Evolutionary conservation across 371 early-diverging fungal species (phyloP).

Genomic region (Rhizomucor pusillus): DNA sequence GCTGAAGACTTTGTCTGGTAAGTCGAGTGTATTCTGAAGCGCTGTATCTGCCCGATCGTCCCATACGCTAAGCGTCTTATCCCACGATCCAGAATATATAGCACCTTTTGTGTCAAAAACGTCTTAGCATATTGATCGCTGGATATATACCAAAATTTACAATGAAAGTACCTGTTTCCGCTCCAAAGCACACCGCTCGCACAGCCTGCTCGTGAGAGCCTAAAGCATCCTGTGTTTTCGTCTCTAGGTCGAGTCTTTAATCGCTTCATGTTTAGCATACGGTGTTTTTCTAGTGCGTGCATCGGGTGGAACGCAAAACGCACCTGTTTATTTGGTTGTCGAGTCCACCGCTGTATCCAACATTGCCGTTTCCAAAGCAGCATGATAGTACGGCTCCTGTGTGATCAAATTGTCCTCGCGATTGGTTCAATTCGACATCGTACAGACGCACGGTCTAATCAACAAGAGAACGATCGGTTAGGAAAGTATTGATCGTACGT

Average conservation of each 20-base stretch:
- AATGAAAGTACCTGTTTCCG: slow-evolving; percentile 56
- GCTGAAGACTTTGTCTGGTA: slow-evolving; percentile 70
- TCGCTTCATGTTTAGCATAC: no score
- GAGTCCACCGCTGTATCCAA: slow-evolving; percentile 68
- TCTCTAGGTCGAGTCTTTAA: slow-evolving; percentile 51
- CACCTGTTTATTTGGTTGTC: slow-evolving; percentile 65
- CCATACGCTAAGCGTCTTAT: slow-evolving; percentile 79
- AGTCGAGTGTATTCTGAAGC: slow-evolving; percentile 39
- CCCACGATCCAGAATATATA: slow-evolving; percentile 89
- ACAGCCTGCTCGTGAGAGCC: slow-evolving; percentile 60
- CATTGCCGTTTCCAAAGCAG: slow-evolving; percentile 58
- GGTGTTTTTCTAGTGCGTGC: no score
- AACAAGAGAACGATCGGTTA: not conserved
- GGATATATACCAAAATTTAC: slow-evolving; percentile 9
- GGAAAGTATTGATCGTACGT: not conserved
- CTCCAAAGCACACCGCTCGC: slow-evolving; percentile 61
- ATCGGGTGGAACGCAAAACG: slow-evolving; percentile 10
- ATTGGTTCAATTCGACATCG: slow-evolving; percentile 63
- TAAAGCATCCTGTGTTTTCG: slow-evolving; percentile 42
- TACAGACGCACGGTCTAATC: slow-evolving; percentile 81
- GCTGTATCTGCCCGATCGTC: slow-evolving; percentile 58
- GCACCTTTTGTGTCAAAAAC: not conserved
- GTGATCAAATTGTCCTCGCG: slow-evolving; percentile 54
- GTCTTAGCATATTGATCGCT: not conserved
- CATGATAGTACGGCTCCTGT: slow-evolving; percentile 74